Evolutionary conservation across 176 grass and related monocot species (phyloP), one percentile per base, ranked within the genome.

Genomic region (Neostapfia colusana): DNA sequence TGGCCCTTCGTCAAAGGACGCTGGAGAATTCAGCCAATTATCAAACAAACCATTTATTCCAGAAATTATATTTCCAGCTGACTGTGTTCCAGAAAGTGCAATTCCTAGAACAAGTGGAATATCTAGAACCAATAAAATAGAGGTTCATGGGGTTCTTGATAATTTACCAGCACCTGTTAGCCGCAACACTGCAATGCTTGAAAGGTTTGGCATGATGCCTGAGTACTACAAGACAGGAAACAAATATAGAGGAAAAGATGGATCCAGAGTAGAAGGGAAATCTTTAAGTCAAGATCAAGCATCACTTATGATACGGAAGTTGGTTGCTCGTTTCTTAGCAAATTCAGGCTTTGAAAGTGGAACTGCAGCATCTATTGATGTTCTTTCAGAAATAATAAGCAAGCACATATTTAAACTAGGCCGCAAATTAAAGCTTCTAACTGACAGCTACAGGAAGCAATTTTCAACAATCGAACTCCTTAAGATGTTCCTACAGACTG

Each of bases 161-260:
- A 99, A 99, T 84, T 91, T 99, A 48, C 95, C 95, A 2, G 78
- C 85, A 66, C 73, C 90, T 46, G 74, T 90, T 82, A 99, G 62
- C 64, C 91, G 91, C 40, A 99, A 85, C 62, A 88, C 91, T 73
- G 91, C 89, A 80, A 95, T 99, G 91, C 90, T 99, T 23, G 95
- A 99, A 91, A 92, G 95, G 53, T 99, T 99, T 84, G 95, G 95
- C 39, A 92, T 99, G 73, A 70, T 99, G 73, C 91, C 95, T 67
- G 95, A 97, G 65, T 99, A 99, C 43, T 85, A 92, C 78, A 99
- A 99, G 71, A 87, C 85, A 62, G 95, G 95, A 57, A 91, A 83
- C 82, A 99, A 99, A 86, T 99, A 92, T 86, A 89, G 91, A 88
- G 87, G 95, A 58, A 94, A 90, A 87, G 82, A 88, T 83, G 71